Evolutionary conservation across 805 yeast species (phyloP).

Genomic region (Dipodascus albidus): DNA sequence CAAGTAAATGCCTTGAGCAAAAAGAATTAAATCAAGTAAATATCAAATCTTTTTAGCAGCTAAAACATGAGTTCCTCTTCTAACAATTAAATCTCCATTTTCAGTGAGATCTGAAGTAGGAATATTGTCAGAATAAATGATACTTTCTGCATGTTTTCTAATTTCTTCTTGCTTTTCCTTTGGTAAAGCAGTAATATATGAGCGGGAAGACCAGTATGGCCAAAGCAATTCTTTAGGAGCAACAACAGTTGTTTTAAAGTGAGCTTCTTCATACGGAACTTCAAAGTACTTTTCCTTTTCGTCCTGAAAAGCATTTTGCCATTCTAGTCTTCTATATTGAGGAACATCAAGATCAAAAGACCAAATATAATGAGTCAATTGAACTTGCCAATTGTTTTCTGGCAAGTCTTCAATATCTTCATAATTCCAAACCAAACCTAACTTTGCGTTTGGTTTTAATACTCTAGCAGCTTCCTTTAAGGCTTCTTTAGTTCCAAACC

Average conservation of each 20-base stretch:
- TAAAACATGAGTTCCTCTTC: conserved; percentile 20
- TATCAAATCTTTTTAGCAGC: conserved; percentile 10
- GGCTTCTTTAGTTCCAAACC: conserved; percentile 45
- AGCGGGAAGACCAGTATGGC: conserved; percentile 43
- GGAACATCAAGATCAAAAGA: conserved; percentile 37
- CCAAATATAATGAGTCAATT: conserved; percentile 28
- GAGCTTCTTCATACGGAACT: conserved; percentile 26
- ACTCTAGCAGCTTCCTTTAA: conserved; percentile 41
- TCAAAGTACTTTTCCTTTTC: conserved; percentile 25
- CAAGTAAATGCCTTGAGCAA: no score
- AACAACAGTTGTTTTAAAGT: conserved; percentile 12
- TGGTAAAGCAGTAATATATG: conserved; percentile 38
- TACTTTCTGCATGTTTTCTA: conserved; percentile 23
- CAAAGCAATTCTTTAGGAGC: conserved; percentile 30
- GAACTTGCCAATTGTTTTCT: conserved; percentile 29
- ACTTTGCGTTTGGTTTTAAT: conserved; percentile 36
- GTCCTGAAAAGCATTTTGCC: conserved; percentile 32
- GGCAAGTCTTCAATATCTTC: conserved; percentile 26
- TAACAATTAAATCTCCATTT: conserved; percentile 10
- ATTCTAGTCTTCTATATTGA: conserved; percentile 39
- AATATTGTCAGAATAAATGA: conserved; percentile 14
- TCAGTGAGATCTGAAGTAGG: conserved; percentile 1
- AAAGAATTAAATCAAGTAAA: not conserved
- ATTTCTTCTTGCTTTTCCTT: conserved; percentile 28
- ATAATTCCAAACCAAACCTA: conserved; percentile 51